These are phyloP conservation scores for Neonectria faginata DNA, from an alignment of 2,329 filamentous ascomycete species.

Conservation along the genomic window DNA sequence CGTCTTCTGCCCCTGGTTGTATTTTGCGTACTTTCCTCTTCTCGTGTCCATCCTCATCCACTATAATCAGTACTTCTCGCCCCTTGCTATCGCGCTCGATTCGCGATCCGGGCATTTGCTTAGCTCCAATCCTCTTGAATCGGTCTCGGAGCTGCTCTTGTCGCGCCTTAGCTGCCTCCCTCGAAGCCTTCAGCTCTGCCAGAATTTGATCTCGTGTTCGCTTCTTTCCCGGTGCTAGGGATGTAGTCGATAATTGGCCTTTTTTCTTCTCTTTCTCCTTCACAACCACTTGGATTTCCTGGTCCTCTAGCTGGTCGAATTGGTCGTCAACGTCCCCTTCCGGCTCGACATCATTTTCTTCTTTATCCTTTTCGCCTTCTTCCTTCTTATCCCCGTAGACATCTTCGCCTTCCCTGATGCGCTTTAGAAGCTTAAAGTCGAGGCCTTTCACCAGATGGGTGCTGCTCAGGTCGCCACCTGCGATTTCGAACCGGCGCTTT, in stretches of 20 bases:
- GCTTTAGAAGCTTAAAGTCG: constrained; percentile 83
- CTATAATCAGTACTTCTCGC: constrained; percentile 72
- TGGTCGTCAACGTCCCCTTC: constrained; percentile 71
- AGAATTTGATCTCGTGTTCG: constrained; percentile 74
- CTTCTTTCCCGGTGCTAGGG: constrained; percentile 68
- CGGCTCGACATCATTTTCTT: constrained; percentile 47
- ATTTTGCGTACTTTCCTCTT: constrained; percentile 72
- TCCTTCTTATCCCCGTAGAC: constrained; percentile 60
- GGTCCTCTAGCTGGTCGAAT: constrained; percentile 68
- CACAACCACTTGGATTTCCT: constrained; percentile 64
- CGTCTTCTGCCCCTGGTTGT: constrained; percentile 54
- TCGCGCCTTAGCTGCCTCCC: constrained; percentile 69
- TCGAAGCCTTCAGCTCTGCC: constrained; percentile 73
- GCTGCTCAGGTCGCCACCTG: constrained; percentile 82
- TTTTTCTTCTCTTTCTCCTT: constrained; percentile 70
- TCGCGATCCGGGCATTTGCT: constrained; percentile 64
- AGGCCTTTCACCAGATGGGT: constrained; percentile 94
- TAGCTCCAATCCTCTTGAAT: constrained; percentile 74
- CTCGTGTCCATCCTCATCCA: constrained; percentile 74
- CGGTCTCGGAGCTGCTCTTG: constrained; percentile 66
- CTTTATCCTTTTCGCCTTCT: constrained; percentile 40
- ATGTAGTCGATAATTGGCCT: constrained; percentile 67
- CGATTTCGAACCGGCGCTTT: constrained; percentile 78
- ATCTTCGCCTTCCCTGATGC: constrained; percentile 76
- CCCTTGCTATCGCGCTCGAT: constrained; percentile 72